Evolutionary conservation across 768 basidiomycete genomes (phyloP).

Genomic region (Rhodotorula kratochvilovae): DNA sequence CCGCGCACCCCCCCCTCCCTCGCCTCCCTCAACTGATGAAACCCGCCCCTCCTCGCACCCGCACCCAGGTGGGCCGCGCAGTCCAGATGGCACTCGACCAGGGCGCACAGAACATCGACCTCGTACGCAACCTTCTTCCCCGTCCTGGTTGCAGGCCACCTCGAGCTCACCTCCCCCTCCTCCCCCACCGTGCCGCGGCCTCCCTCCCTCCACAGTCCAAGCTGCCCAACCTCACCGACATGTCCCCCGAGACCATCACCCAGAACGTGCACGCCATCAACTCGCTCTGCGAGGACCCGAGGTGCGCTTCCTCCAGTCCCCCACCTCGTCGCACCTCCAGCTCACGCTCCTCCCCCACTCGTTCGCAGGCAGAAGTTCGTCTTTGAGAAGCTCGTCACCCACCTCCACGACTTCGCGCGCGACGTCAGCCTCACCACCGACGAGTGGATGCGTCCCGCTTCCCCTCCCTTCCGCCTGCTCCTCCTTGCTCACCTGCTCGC

Average conservation of each 20-base stretch:
- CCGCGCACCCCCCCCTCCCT: neutral
- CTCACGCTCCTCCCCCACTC: neutral
- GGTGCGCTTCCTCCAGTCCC: neutral
- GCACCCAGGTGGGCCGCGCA: constrained; percentile 23
- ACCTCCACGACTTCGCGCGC: constrained; percentile 59
- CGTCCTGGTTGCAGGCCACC: accelerated
- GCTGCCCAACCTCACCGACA: constrained; percentile 22
- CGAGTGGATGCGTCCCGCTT: constrained; percentile 60
- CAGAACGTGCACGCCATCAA: constrained; percentile 53
- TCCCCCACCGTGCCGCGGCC: neutral
- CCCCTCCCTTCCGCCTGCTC: neutral
- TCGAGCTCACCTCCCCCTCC: neutral
- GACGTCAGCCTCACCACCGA: constrained; percentile 62
- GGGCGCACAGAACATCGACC: constrained; percentile 36
- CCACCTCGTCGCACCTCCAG: neutral
- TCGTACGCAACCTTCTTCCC: constrained; percentile 1
- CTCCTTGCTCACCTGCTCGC: neutral
- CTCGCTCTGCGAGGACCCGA: constrained; percentile 34
- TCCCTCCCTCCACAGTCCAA: neutral
- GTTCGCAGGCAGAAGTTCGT: constrained; percentile 52
- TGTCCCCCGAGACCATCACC: constrained; percentile 48
- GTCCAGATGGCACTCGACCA: constrained; percentile 22
- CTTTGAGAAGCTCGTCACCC: constrained; percentile 55
- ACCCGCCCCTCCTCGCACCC: neutral
- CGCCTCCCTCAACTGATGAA: neutral